Evolutionary conservation across 352 stramenopile genomes (phyloP), one percentile per base, ranked within the genome.

Genomic region (Thalassiosira hispida): DNA sequence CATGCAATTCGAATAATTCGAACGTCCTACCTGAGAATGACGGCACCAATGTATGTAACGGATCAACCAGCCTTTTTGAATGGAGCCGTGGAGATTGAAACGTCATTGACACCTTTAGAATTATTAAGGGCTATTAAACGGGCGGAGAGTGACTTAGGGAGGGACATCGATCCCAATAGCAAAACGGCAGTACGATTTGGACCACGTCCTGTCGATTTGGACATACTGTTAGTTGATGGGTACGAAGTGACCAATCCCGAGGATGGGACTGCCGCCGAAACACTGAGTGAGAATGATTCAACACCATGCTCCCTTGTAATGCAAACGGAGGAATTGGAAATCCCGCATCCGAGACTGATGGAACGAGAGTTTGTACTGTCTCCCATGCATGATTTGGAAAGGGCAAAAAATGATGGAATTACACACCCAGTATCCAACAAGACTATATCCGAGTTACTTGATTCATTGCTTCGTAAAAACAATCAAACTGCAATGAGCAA

Each of bases 301-400:
- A 27, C 23, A 12, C 18, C 27, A 1, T 14, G 22, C 16, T 70
- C 91, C 23, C 59, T 95, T 1, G 67, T 97, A 4, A 84, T 94
- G 52, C 77, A 93, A 87, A 63, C 90, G 77, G 65, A 71, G 1
- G 61, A 73, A 31, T 88, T 99, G 60, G 87, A 95, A 49, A 90
- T 99, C 53, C 97, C 97, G 14, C 97, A 99, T 88, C 92, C 96
- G 60, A 89, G 94, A 53, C 96, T 98, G 53, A 70, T 88, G 16
- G 96, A 99, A 81, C 88, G 97, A 56, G 96, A 98, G 67, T 99
- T 99, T 92, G 97, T 99, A 35, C 90, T 99, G 68, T 91, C 92
- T 57, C 97, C 97, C 3, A 89, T 99, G 75, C 92, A 83, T 29
- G 97, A 99, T 84, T 85, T 99, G 52, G 90, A 80, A 53, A 59